Base-by-base conservation (phyloP, 2,329 filamentous ascomycete species). In the Fusarium phyllophilum region DNA sequence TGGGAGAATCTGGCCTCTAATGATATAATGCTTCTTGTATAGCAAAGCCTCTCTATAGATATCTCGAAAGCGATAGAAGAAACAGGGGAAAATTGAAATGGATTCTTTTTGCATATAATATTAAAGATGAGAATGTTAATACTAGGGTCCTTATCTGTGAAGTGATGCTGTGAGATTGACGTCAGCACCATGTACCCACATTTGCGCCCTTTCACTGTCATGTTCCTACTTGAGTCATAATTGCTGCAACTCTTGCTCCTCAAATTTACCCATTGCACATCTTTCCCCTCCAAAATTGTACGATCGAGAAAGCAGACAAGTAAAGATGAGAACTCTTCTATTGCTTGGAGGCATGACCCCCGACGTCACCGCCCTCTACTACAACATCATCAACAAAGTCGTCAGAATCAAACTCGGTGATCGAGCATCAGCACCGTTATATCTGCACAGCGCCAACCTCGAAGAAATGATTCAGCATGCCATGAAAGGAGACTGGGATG, bases 381-480 rank as follows among this genome's bases (percentile, higher is more conserved):
- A 64, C 18, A 62, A 45, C 14, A 52, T 33, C 5, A 51, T 64
- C 38, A 64, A 52, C 10, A 44, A 42, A 26, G 45, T 29, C 3
- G 56, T 52, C 9, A 39, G 62, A 33, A n/a, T n/a, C 12, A 33
- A 34, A 26, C 22, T 31, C 10, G 62, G 56, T 11, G 29, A 38
- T 10, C 44, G 56, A 26, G 22, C 14, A 6, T n/a, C 62, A 8
- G 62, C 62, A 4, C 36, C 62, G 2, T 29, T 64, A 13, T 61
- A 62, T 17, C 22, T 64, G 29, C 44, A 62, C 36, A 63, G 62
- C 33, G 62, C 57, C 24, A 64, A 62, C 17, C 44, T 64, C 17
- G 57, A 64, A 42, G 45, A 62, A 12, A 64, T 64, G 62, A 51
- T 64, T 4, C 57, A 51, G 17, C 18, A 64, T 29, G 62, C 57